Percentiles rank a stretch among this genome's conserved stretches.
These are phyloP conservation scores for Cylindrotheca closterium DNA, from an alignment of 108 stramenopile species.

Conservation along the genomic window DNA sequence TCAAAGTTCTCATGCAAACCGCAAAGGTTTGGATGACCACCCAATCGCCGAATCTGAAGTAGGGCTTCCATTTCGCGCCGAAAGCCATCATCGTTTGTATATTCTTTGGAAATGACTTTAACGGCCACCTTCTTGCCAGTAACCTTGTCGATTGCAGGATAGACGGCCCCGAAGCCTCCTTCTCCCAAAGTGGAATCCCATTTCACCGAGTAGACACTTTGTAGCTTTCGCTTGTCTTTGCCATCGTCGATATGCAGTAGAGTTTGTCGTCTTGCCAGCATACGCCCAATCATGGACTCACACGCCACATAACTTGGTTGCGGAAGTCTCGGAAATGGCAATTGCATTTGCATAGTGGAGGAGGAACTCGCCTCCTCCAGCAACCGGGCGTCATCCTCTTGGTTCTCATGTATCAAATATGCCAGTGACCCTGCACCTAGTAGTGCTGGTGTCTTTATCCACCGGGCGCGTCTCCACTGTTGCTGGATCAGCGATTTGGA, in stretches of 20 bases:
- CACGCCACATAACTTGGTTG: not conserved
- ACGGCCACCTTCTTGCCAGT: slow-evolving; percentile 61
- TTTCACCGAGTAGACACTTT: slow-evolving; percentile 23
- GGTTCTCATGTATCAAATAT: no score
- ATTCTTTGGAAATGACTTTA: slow-evolving; percentile 79
- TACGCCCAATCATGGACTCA: not conserved
- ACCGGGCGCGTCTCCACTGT: not conserved
- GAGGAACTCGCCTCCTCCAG: no score
- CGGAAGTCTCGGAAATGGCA: no score
- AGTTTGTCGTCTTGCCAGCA: not conserved
- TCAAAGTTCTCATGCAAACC: slow-evolving; percentile 66
- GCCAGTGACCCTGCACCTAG: not conserved
- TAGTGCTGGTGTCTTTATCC: not conserved
- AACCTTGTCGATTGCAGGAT: slow-evolving; percentile 48
- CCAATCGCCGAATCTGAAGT: slow-evolving; percentile 60
- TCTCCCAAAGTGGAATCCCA: slow-evolving; percentile 43
- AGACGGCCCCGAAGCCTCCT: slow-evolving; percentile 78
- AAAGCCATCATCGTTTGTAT: slow-evolving; percentile 63
- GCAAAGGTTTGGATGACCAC: slow-evolving; percentile 85
- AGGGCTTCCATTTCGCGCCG: slow-evolving; percentile 80
- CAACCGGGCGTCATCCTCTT: no score
- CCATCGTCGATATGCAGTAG: not conserved
- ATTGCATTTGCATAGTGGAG: no score
- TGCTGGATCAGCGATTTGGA: no score
- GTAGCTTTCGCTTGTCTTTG: not conserved